Base-by-base conservation (phyloP, 2,329 filamentous ascomycete species). In the Plenodomus biglobosus region DNA sequence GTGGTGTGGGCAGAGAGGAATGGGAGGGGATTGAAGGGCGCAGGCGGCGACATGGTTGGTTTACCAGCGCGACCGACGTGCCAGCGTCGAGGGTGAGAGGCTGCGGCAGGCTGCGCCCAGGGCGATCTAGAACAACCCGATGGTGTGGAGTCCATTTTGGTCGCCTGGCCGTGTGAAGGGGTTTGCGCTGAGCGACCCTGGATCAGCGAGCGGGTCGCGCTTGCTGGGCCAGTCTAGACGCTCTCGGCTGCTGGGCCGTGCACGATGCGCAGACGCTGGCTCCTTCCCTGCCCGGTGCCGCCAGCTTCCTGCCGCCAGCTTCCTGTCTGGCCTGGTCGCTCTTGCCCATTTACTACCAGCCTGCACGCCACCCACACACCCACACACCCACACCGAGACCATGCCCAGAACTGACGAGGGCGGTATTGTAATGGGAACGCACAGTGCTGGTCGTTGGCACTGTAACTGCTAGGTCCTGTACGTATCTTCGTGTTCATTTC, bases 71-170 rank as follows among this genome's bases (percentile, higher is more conserved):
- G 35, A 41, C 30, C 39, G 47, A 53, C n/a, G 45, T 55, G 60
- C 53, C 42, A 55, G 42, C 56, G 59, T 59, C 51, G 60, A 48
- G 60, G 57, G 60, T 55, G 54, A 59, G 54, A 61, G 58, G 55
- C 55, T 57, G 57, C 50, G 46, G 48, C 56, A 56, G 47, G 47
- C 52, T 56, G 53, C 52, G 53, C 55, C 60, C 53, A 54, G 53
- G 58, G 44, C 53, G 56, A 67, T 69, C 66, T 68, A 68, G 65
- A 68, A 68, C 66, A 50, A 4, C 16, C 35, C 7, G 58, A 55
- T 52, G 55, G 48, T 46, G 58, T 58, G 59, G 53, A 50, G 52
- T 54, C 51, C 59, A 58, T 49, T 59, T 62, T n/a, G n/a, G n/a
- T n/a, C n/a, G n/a, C n/a, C n/a, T n/a, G n/a, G n/a, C n/a, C 62